These are phyloP conservation scores for Linum trigynum DNA, from an alignment of 345 rosid genomes.

Conservation along the genomic window DNA sequence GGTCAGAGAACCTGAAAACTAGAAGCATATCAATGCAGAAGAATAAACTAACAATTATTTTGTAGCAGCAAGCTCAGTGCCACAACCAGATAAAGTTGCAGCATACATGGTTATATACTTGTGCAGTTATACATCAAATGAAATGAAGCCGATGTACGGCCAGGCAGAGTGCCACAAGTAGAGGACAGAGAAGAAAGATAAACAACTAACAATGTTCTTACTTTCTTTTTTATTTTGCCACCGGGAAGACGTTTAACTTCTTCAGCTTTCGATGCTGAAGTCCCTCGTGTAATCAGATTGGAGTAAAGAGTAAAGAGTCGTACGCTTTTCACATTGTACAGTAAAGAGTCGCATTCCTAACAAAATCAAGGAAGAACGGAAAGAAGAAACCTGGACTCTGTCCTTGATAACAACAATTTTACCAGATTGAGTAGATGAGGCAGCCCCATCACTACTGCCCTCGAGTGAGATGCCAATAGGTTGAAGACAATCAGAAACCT, in stretches of 20 bases:
- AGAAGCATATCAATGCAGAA: too few relatives aligned
- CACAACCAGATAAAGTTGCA: too few relatives aligned
- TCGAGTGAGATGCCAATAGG: constrained; percentile 51
- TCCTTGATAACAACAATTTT: neutral
- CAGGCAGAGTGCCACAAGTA: neutral
- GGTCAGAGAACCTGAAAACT: too few relatives aligned
- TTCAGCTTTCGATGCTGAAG: constrained; percentile 45
- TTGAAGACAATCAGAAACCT: constrained; percentile 59
- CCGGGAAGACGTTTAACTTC: constrained; percentile 93
- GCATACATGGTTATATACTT: too few relatives aligned
- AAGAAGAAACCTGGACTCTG: neutral
- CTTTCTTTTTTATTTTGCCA: constrained; percentile 91
- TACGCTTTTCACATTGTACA: too few relatives aligned
- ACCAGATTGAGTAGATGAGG: constrained; percentile 34
- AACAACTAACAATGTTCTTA: constrained; percentile 19
- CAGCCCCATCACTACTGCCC: constrained; percentile 37
- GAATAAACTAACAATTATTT: too few relatives aligned
- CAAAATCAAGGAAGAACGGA: neutral
- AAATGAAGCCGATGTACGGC: neutral
- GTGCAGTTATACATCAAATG: too few relatives aligned
- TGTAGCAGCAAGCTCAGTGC: too few relatives aligned
- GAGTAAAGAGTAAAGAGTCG: too few relatives aligned
- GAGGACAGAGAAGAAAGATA: neutral
- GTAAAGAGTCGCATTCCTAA: neutral
- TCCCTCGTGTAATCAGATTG: constrained; percentile 22